Conservation (phyloP, 768 basidiomycete species). For the Porpolomopsis calyptriformis region DNA sequence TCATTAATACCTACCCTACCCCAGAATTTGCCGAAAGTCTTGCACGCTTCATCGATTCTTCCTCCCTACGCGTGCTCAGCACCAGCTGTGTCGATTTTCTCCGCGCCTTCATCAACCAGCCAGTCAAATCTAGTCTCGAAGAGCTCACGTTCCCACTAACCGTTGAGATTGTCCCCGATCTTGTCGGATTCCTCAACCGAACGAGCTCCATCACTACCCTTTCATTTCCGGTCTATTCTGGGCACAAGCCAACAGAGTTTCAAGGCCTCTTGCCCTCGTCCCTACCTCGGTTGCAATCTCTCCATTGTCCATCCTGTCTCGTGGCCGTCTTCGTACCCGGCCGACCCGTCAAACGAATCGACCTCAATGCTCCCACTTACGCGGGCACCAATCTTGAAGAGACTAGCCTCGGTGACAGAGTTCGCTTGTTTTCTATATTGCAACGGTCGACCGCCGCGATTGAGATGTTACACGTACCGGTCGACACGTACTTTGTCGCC, state of each 20-base stretch:
- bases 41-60: neutral
- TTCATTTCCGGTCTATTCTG: neutral
- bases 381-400: neutral
- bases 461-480: neutral
- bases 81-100: neutral
- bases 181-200: neutral
- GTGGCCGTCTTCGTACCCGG: neutral
- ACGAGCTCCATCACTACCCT: neutral
- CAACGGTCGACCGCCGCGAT: neutral
- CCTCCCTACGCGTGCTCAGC: neutral
- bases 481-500: neutral
- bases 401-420: neutral
- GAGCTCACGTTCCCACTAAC: neutral
- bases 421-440: neutral
- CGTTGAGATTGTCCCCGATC: neutral
- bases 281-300: neutral
- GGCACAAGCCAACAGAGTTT: neutral
- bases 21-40: neutral
- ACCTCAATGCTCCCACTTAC: neutral
- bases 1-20: neutral
- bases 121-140: neutral
- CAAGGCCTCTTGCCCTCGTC: neutral
- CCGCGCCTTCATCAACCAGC: neutral
- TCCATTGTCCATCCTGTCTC: neutral
- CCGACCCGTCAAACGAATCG: neutral